Evolutionary conservation across 768 basidiomycete genomes (phyloP), one percentile per base, ranked within the genome.

Genomic region (Termitomyces sp.): DNA sequence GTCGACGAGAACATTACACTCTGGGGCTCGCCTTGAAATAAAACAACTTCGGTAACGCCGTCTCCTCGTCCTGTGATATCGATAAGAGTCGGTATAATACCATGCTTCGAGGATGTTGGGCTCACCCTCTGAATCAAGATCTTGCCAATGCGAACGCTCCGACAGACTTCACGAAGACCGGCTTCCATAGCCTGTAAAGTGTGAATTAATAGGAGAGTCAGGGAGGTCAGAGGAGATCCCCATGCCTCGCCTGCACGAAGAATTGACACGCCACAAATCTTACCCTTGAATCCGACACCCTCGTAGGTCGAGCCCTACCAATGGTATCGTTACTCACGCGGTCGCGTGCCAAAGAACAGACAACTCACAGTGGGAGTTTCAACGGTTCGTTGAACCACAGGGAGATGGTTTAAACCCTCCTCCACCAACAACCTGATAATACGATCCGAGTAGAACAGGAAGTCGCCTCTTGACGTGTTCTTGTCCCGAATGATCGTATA

Each of bases 261-360:
- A 64, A 98, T 98, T 5, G 92, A 94, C 22, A 98, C 94, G 15
- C 94, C 94, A 64, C 94, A 96, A 58, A 98, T 96, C 75, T 93
- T 92, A 6, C 96, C 96, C 65, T 96, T 88, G 64, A 99, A 99
- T 0, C 92, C 88, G 2, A 98, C 93, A 16, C 96, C 96, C 54
- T 91, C 82, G 68, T 95, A 97, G 7, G 77, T 78, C 49, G 84
- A 81, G 49, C 94, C 94, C 84, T 88, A 50, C 3, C 16, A 13
- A 36, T 20, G 40, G 11, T 16, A 7, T 20, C 29, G 16, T 44
- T 54, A 16, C 18, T 18, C 25, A 32, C 35, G 39, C 41, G 41
- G 32, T 38, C 33, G 49, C 45, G 44, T 53, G 25, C 38, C 25
- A 3, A 39, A 25, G 27, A 52, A 50, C 22, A 32, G 33, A 18